These are phyloP conservation scores for Phytomonas serpens DNA, from an alignment of 208 protist species.

Conservation along the genomic window DNA sequence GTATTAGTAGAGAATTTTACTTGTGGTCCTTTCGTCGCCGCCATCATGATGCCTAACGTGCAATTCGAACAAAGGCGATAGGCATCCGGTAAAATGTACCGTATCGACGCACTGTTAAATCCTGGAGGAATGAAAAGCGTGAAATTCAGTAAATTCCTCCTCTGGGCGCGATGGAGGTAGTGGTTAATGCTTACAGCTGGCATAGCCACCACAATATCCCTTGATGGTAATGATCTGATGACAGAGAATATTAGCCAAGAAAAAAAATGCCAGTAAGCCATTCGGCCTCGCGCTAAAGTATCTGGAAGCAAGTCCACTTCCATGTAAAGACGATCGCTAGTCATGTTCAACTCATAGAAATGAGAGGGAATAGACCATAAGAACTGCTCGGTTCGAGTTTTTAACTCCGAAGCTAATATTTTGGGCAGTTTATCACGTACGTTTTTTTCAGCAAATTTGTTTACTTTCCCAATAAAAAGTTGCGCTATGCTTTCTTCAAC, in stretches of 20 bases:
- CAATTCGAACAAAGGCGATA: slow-evolving; percentile 54
- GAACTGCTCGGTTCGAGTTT: not conserved
- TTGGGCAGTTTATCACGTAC: slow-evolving; percentile 29
- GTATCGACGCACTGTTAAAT: slow-evolving; percentile 45
- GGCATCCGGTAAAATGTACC: slow-evolving; percentile 33
- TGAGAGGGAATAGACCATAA: not conserved
- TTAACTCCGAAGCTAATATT: not conserved
- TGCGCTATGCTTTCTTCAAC: slow-evolving; percentile 32
- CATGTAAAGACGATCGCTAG: not conserved
- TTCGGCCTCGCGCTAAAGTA: not conserved
- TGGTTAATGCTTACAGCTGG: slow-evolving; percentile 30
- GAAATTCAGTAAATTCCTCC: slow-evolving; percentile 5
- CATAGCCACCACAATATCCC: slow-evolving; percentile 22
- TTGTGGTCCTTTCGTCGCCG: not conserved
- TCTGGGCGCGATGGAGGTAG: slow-evolving; percentile 16
- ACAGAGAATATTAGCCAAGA: not conserved
- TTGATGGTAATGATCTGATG: not conserved
- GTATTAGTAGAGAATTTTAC: not conserved
- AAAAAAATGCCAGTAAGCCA: not conserved
- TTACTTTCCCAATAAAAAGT: slow-evolving; percentile 46
- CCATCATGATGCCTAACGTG: slow-evolving; percentile 18
- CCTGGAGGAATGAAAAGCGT: slow-evolving; percentile 10
- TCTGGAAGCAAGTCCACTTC: not conserved
- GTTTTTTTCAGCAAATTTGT: slow-evolving; percentile 27
- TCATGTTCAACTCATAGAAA: not conserved